phyloP scores from a whole-genome alignment of 257 asterid genomes.

The Ballota nigra region DNA sequence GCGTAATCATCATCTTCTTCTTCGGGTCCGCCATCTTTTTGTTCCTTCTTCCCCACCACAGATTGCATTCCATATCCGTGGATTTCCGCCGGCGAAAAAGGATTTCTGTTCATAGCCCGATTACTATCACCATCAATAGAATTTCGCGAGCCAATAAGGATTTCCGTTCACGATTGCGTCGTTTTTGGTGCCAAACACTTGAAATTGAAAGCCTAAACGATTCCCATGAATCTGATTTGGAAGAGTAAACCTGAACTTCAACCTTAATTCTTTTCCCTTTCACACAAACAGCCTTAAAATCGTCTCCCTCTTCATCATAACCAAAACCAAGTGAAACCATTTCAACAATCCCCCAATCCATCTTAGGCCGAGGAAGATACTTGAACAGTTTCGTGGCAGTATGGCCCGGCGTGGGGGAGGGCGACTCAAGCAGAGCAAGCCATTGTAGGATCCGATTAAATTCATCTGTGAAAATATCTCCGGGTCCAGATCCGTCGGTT shows the following conservation, averaged over 20 bases:
- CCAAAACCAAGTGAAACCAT: constrained; percentile 12
- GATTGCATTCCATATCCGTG: too few species aligned
- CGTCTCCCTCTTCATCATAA: neutral
- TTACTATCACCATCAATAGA: neutral
- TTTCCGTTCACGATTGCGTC: neutral
- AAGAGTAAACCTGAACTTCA: constrained; percentile 9
- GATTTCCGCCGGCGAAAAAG: too few species aligned
- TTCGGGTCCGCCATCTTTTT: too few species aligned
- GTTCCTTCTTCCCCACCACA: too few species aligned
- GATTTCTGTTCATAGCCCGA: too few species aligned
- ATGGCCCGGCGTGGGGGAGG: neutral
- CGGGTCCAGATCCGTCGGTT: neutral
- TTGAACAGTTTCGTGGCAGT: neutral
- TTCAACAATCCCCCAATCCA: neutral
- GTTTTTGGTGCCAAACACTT: neutral
- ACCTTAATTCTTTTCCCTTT: neutral
- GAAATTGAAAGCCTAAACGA: neutral
- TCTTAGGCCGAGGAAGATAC: neutral
- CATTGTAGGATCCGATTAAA: neutral
- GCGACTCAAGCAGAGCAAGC: neutral
- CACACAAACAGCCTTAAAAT: constrained; percentile 9
- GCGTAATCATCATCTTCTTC: too few species aligned
- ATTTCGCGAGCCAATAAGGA: constrained; percentile 4
- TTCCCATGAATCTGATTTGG: constrained; percentile 3
- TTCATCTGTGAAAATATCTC: neutral